A percentile compares a stretch with the other conserved stretches of the same genome.
These are phyloP conservation scores for Penicillium brasilianum DNA, from an alignment of 2,329 filamentous ascomycete species.

Conservation along the genomic window DNA sequence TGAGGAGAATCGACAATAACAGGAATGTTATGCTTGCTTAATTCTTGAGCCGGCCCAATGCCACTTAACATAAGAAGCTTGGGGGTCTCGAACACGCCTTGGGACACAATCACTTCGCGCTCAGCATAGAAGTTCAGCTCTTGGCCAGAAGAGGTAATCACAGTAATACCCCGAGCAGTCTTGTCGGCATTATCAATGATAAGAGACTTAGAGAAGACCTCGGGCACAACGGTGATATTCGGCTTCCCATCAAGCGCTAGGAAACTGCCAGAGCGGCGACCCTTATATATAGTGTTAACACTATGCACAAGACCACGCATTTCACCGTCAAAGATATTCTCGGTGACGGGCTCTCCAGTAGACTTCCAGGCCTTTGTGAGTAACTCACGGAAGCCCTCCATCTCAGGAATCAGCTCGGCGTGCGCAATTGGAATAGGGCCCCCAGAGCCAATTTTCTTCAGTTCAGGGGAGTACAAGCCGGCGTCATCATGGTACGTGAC, in stretches of 20 bases:
- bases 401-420: slow-evolving; percentile 60
- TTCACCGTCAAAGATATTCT: slow-evolving; percentile 62
- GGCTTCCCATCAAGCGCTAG: slow-evolving; percentile 58
- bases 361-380: slow-evolving; percentile 59
- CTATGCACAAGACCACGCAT: slow-evolving; percentile 61
- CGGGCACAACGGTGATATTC: slow-evolving; percentile 60
- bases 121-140: slow-evolving; percentile 56
- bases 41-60: slow-evolving; percentile 49
- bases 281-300: slow-evolving; percentile 63
- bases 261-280: slow-evolving; percentile 59
- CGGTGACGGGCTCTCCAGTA: slow-evolving; percentile 56
- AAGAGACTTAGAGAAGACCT: slow-evolving; percentile 58
- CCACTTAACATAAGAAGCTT: slow-evolving; percentile 59
- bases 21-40: slow-evolving; percentile 40
- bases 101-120: slow-evolving; percentile 55
- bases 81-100: slow-evolving; percentile 59
- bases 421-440: slow-evolving; percentile 62
- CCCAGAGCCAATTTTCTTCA: slow-evolving; percentile 57
- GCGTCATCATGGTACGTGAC: slow-evolving; percentile 64
- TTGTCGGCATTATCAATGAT: slow-evolving; percentile 56
- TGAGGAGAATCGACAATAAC: slow-evolving; percentile 41
- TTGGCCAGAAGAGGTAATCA: slow-evolving; percentile 48
- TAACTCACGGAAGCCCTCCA: slow-evolving; percentile 53
- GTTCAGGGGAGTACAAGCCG: slow-evolving; percentile 51
- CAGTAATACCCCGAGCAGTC: slow-evolving; percentile 54